Base-by-base conservation (phyloP, 768 basidiomycete genomes). In the Cystofilobasidium bisporidii region DNA sequence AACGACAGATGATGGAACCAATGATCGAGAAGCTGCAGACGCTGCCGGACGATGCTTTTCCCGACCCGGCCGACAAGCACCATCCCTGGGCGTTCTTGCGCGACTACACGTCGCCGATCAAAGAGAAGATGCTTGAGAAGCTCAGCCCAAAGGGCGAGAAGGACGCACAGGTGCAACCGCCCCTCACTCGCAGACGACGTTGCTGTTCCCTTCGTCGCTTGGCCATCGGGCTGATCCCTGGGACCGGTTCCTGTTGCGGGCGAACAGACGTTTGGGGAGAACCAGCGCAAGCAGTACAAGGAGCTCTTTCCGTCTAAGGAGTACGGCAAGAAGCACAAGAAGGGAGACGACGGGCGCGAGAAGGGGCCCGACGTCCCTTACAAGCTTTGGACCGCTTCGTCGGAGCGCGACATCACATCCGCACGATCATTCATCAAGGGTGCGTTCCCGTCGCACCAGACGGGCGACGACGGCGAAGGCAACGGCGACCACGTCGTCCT, bases 391-490 rank as follows among this genome's bases (percentile, higher is more conserved):
- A 76, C 77, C 10, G 78, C 79, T 3, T 75, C 73, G 4, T 76
- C 76, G 1, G 57, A 59, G 5, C 65, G 78, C 14, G 79, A 79
- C 64, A 73, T 79, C 71, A 74, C 73, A 4, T 73, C 77, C 10
- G 75, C 76, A 30, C 72, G 76, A 64, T 71, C 75, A 0, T 78
- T 74, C 71, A 77, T 79, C 69, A 71, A 72, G 36, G 79, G 79
- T 26, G 71, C 75, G 20, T 78, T 78, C 72, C 78, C 77, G 3
- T 61, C 71, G 18, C 76, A 76, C 63, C 79, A 79, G 61, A 72
- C 73, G 0, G 79, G 78, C 20, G 65, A 72, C 14, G 74, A 77
- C 26, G 79, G 78, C 8, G 69, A 76, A 20, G 79, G 79, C 22
- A 77, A 79, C 65, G 76, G 76, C 11, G 74, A 75, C 3, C 64